These are phyloP conservation scores for Populus tomentosa DNA, from an alignment of 441 rosid species.

Conservation along the genomic window DNA sequence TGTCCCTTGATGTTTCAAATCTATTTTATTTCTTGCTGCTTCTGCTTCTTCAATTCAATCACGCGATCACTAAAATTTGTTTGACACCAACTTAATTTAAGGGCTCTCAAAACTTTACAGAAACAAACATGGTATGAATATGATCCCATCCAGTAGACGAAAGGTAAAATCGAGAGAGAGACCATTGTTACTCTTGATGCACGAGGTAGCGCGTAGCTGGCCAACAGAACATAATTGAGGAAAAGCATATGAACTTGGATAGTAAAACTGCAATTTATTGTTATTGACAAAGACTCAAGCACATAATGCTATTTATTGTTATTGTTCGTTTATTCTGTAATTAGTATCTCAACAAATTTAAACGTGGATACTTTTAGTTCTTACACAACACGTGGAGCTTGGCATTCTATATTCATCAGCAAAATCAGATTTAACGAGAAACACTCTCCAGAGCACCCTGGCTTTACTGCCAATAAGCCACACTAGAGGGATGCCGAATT, in stretches of 20 bases:
- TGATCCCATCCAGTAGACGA: neutral
- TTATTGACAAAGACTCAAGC: neutral
- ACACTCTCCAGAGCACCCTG: neutral
- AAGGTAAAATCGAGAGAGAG: neutral
- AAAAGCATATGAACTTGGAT: neutral
- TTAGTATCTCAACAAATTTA: neutral
- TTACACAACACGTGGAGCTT: neutral
- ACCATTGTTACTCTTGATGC: neutral
- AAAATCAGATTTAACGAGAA: neutral
- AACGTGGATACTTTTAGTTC: neutral
- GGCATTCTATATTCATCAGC: neutral
- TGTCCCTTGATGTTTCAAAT: neutral
- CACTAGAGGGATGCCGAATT: neutral
- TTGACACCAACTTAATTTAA: neutral
- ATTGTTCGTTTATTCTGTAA: neutral
- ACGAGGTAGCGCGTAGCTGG: neutral
- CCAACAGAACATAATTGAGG: neutral
- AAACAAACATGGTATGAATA: neutral
- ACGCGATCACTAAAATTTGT: neutral
- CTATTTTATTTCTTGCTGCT: neutral
- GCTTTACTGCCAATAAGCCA: neutral
- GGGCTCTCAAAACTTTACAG: neutral
- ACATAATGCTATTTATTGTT: neutral
- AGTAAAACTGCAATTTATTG: conserved; percentile 8
- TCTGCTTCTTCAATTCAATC: neutral